These are phyloP conservation scores for Fusarium sp. DNA, from an alignment of 2,329 filamentous ascomycete genomes.

Conservation along the genomic window DNA sequence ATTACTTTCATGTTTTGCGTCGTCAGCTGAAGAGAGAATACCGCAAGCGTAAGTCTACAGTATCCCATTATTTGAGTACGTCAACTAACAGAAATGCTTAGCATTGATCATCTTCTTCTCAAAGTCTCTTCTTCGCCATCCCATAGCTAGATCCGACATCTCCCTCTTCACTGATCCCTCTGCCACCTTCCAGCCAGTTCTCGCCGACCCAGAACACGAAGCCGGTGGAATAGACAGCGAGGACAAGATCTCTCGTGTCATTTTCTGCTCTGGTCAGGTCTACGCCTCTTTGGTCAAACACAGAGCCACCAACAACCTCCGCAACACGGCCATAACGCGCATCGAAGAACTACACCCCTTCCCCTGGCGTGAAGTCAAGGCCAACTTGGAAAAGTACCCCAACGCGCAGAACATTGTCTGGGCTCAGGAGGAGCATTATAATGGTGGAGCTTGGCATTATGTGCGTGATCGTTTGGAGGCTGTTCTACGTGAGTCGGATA, in stretches of 20 bases:
- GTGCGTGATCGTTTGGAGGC: conserved; percentile 39
- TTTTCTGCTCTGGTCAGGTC: conserved; percentile 94
- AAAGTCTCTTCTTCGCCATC: conserved; percentile 94
- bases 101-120: conserved; percentile 97
- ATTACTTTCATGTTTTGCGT: conserved; percentile 94
- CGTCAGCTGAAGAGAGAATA: conserved; percentile 98
- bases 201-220: conserved; percentile 86
- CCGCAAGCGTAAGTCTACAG: conserved; percentile 84
- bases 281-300: conserved; percentile 65
- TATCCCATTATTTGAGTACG: rapidly evolving
- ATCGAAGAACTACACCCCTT: conserved; percentile 45
- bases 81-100: conserved; percentile 51
- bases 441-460: conserved; percentile 44
- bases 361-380: conserved; percentile 38
- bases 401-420: conserved; percentile 39
- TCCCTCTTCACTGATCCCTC: conserved; percentile 88
- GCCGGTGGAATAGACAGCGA: conserved; percentile 76
- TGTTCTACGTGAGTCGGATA: conserved; percentile 9
- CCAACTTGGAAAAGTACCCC: conserved; percentile 38
- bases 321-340: conserved; percentile 35
- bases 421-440: conserved; percentile 44
- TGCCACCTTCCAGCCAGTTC: conserved; percentile 90
- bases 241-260: conserved; percentile 90
- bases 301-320: conserved; percentile 19
- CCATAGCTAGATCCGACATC: conserved; percentile 85